Percentiles rank a stretch among this genome's conserved stretches.
phyloP scores from a whole-genome alignment of 73 alveolate species.

The Stentor roeselii region DNA sequence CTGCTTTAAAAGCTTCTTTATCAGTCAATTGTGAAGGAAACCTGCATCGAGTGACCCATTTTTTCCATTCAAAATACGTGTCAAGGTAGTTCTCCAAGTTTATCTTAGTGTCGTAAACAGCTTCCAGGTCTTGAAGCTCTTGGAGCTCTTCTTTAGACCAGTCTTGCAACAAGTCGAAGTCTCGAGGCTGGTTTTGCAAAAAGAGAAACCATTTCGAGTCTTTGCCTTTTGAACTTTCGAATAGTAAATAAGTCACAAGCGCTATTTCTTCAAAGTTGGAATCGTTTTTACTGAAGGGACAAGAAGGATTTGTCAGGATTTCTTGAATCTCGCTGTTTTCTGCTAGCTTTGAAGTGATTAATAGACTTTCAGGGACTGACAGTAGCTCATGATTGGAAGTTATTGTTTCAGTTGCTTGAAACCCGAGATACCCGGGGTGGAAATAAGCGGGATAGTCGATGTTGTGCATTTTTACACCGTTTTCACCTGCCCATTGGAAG shows the following conservation, averaged over 20 bases:
- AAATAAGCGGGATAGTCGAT: slow-evolving; percentile 19
- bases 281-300: neutral
- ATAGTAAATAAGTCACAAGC: neutral
- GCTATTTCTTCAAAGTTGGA: neutral
- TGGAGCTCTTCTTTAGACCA: slow-evolving; percentile 14
- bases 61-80: neutral
- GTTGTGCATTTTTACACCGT: neutral
- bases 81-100: neutral
- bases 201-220: neutral
- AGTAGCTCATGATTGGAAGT: neutral
- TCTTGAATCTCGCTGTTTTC: neutral
- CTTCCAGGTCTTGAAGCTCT: slow-evolving; percentile 20
- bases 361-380: slow-evolving; percentile 13
- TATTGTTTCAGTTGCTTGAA: slow-evolving; percentile 17
- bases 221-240: neutral
- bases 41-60: neutral
- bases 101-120: neutral
- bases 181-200: neutral
- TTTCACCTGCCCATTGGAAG: neutral
- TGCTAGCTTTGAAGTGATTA: slow-evolving; percentile 6
- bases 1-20: neutral
- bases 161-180: neutral
- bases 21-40: neutral
- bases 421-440: slow-evolving; percentile 30
- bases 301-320: neutral